phyloP scores from a whole-genome alignment of 192 early-diverging fungal genomes.

The Piromyces sp. region DNA sequence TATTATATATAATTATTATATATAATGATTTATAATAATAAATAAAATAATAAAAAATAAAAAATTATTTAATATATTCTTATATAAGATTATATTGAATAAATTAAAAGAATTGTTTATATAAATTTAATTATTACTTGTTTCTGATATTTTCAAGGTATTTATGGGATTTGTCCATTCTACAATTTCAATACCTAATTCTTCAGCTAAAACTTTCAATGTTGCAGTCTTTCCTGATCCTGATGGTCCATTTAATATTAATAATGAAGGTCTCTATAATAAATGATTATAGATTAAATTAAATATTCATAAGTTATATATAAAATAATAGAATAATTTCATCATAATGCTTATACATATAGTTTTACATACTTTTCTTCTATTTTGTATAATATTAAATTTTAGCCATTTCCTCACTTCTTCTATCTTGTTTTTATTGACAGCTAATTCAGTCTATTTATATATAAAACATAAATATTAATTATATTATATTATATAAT shows the following conservation, averaged over 20 bases:
- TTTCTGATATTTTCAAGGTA: not conserved
- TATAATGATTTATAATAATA: too few species aligned
- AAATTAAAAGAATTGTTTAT: too few species aligned
- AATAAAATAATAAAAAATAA: too few species aligned
- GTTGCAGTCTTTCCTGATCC: conserved; percentile 47
- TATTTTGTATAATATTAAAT: not conserved
- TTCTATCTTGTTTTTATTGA: not conserved
- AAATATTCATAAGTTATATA: too few species aligned
- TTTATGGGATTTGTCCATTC: conserved; percentile 46
- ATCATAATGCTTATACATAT: too few species aligned
- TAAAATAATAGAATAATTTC: too few species aligned
- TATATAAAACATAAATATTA: too few species aligned
- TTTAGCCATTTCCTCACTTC: not conserved
- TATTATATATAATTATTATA: too few species aligned
- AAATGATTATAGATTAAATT: too few species aligned
- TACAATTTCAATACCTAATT: conserved; percentile 27
- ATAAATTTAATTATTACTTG: not conserved
- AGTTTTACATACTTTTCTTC: not conserved
- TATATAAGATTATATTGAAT: too few species aligned
- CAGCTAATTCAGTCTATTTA: not conserved
- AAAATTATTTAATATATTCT: too few species aligned
- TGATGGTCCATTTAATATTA: conserved; percentile 43
- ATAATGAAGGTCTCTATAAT: conserved; percentile 5
- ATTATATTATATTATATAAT: too few species aligned
- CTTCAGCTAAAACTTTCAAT: conserved; percentile 26